Base-by-base conservation (phyloP, 2,329 filamentous ascomycete species). In the Fusarium paranaense region DNA sequence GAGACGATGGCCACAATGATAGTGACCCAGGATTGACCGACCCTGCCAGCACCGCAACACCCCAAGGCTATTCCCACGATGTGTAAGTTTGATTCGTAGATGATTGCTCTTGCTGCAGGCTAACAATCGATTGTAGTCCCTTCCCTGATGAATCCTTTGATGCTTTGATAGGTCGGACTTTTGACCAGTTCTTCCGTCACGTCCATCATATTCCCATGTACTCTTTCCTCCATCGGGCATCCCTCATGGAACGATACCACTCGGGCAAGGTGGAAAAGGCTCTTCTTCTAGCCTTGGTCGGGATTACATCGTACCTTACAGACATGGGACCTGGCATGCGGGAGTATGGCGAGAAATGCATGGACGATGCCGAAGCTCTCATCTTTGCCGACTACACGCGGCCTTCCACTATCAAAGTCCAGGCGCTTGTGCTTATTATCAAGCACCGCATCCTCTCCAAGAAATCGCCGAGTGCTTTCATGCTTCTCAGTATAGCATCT, bases 191-290 rank as follows among this genome's bases (percentile, higher is more conserved):
- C 81, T 90, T 90, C 78, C 86, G 87, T 47, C 87, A 90, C 76
- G 85, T 90, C 45, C 88, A 90, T 79, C 89, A 90, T 70, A 88
- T 90, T 61, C 87, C 89, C 52, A 87, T 88, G 74, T 89, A 88
- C 80, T 89, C 88, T 13, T 90, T 90, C 66, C 80, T 90, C 18
- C 89, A 90, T 74, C 87, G 88, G 30, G 88, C 88, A 14, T 90
- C 89, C 2, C 85, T 90, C 27, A 89, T 90, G 87, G 88, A 90
- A 77, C 85, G 88, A 33, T 89, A 89, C 77, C 86, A 89, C 71
- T 85, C 87, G 6, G 88, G 88, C 57, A 88, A 88, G 70, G 86
- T 90, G 72, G 88, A 90, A 75, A 85, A 85, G 45, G 83, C 88
- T 2, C 81, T 90, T 8, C 82, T 90, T 5, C 83, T 90, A 6